These are phyloP conservation scores for Porphyrellus cyaneotinctus DNA, from an alignment of 768 basidiomycete species.

Conservation along the genomic window DNA sequence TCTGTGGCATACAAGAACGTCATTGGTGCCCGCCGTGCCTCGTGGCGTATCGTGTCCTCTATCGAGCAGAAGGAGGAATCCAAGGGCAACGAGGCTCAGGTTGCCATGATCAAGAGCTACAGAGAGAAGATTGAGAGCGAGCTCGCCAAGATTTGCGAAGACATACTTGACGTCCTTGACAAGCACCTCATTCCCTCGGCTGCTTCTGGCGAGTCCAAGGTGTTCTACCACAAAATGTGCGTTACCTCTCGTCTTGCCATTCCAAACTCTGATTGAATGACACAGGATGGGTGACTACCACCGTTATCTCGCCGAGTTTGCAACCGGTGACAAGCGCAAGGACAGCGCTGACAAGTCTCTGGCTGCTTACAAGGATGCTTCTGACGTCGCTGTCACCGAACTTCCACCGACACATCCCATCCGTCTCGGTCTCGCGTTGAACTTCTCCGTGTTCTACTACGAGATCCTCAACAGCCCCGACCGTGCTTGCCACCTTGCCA, in stretches of 20 bases:
- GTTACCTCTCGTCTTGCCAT: conserved; percentile 23
- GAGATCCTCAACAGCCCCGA: conserved; percentile 99
- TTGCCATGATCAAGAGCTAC: conserved; percentile 96
- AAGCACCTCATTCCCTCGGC: conserved; percentile 98
- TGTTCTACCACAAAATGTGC: conserved; percentile 99
- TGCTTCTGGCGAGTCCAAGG: conserved; percentile 94
- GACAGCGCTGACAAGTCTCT: conserved; percentile 96
- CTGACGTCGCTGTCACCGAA: conserved; percentile 93
- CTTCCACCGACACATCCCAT: conserved; percentile 96
- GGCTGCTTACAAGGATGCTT: conserved; percentile 96
- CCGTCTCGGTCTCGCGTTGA: conserved; percentile 95
- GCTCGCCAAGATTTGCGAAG: conserved; percentile 97
- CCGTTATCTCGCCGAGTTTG: conserved; percentile 98
- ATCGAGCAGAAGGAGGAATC: conserved; percentile 99
- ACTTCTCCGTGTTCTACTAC: conserved; percentile 99
- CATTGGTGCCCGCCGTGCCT: conserved; percentile 95
- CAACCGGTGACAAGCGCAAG: conserved; percentile 96
- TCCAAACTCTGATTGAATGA: conserved; percentile 11
- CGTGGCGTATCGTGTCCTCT: conserved; percentile 96
- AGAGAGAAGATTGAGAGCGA: conserved; percentile 97
- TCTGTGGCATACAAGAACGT: conserved; percentile 99
- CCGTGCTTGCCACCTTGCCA: conserved; percentile 97
- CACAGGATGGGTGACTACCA: conserved; percentile 98
- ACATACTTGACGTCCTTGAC: conserved; percentile 95
- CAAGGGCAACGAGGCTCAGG: conserved; percentile 95